These are phyloP conservation scores for Nothophytophthora sp. DNA, from an alignment of 352 stramenopile genomes.

Conservation along the genomic window DNA sequence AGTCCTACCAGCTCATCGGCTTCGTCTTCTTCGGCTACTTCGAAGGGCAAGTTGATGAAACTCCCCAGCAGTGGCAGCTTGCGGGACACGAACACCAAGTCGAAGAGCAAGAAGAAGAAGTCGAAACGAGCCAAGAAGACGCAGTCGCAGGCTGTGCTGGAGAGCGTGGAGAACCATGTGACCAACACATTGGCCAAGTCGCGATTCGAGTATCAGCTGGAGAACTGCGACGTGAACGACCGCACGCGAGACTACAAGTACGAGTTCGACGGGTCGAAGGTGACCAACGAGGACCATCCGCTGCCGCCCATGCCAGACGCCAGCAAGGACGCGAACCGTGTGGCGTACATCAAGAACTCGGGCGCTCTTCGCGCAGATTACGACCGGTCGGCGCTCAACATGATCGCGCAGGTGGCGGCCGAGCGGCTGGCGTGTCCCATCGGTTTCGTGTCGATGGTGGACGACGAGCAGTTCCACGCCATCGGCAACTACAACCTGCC, in stretches of 20 bases:
- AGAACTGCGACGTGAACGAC: slow-evolving; percentile 30
- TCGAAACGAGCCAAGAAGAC: slow-evolving; percentile 31
- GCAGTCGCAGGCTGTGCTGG: slow-evolving; percentile 32
- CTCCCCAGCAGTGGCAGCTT: slow-evolving; percentile 9
- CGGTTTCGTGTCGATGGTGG: slow-evolving; percentile 61
- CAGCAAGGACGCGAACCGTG: slow-evolving; percentile 41
- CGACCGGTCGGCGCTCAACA: slow-evolving; percentile 47
- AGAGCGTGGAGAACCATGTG: slow-evolving; percentile 45
- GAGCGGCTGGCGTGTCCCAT: slow-evolving; percentile 54
- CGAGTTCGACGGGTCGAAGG: slow-evolving; percentile 37
- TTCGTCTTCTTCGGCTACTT: slow-evolving; percentile 11
- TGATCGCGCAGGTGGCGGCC: slow-evolving; percentile 58
- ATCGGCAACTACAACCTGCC: slow-evolving; percentile 49
- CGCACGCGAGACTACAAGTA: slow-evolving; percentile 51
- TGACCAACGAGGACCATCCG: slow-evolving; percentile 39
- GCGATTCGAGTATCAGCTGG: slow-evolving; percentile 14
- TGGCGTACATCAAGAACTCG: slow-evolving; percentile 46
- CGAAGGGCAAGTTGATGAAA: slow-evolving; percentile 19
- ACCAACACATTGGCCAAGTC: slow-evolving; percentile 29
- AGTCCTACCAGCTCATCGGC: slow-evolving; percentile 16
- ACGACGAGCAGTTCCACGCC: slow-evolving; percentile 48
- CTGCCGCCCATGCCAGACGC: slow-evolving; percentile 39
- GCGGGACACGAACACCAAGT: slow-evolving; percentile 5
- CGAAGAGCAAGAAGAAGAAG: slow-evolving; percentile 4
- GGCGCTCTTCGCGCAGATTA: slow-evolving; percentile 42